Evolutionary conservation across 257 asterid species (phyloP).

Genomic region (Voacanga thouarsii): DNA sequence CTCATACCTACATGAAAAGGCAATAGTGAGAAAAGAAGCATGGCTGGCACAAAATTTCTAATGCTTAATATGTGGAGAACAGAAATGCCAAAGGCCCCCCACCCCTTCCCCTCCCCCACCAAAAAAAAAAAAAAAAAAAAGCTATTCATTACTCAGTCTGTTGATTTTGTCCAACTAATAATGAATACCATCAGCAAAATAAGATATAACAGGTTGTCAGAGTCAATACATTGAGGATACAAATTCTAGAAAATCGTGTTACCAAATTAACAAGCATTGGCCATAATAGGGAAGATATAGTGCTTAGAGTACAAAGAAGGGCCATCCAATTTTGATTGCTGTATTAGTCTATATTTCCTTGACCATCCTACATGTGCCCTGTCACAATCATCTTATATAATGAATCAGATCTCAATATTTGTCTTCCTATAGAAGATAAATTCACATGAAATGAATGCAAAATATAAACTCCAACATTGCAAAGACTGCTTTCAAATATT

Average conservation of each 20-base stretch:
- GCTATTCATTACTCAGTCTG: background rate
- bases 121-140: too few relatives aligned
- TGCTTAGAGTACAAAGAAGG: too few relatives aligned
- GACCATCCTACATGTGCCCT: background rate
- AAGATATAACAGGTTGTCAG: background rate
- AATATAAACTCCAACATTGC: background rate
- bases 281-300: background rate
- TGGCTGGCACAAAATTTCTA: background rate
- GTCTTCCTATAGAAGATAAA: background rate
- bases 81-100: background rate
- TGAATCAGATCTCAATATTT: background rate
- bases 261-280: background rate
- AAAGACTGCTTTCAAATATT: too few relatives aligned
- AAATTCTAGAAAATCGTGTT: background rate
- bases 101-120: too few relatives aligned
- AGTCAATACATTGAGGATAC: background rate
- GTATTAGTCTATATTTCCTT: background rate
- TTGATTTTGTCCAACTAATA: background rate
- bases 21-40: background rate
- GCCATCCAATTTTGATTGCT: background rate
- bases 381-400: background rate
- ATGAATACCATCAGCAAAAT: background rate
- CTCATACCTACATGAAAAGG: slow-evolving; percentile 57
- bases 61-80: background rate
- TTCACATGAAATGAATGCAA: background rate